Evolutionary conservation across 1,284 basidiomycete species (phyloP), one percentile per base, ranked within the genome.

Genomic region (Cerrena zonata): DNA sequence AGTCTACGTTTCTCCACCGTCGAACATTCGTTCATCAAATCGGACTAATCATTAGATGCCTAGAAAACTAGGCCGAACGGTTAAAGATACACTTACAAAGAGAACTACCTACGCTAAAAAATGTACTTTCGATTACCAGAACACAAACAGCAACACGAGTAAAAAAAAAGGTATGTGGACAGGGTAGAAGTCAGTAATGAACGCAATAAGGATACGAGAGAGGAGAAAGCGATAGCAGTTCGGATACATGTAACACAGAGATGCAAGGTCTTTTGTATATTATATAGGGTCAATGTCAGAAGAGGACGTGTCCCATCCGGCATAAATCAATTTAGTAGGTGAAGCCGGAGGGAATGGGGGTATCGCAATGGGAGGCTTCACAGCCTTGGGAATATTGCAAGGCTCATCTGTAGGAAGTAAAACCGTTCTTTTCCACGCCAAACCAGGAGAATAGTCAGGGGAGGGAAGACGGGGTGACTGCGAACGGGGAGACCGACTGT

Each of bases 361-460:
- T 18, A 18, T 34, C 25, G 30, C 22, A 19, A 19, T 24, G 13
- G 30, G 40, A 19, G 45, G 19, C 11, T 47, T 43, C 19, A 71
- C 58, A 42, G 66, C 62, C 61, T 65, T 74, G 62, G 56, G 69
- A 59, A 63, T 65, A 60, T 66, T 66, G 62, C 61, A 66, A 21
- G 65, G 64, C 57, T 65, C 65, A 37, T 61, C 56, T 38, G 61
- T 67, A 55, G 62, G 70, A 61, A 67, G 59, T 64, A 64, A 58
- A 44, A 54, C 61, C 11, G 67, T 66, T 24, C 66, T 67, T 55
- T 73, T 74, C 70, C 72, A 72, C 27, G 69, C 68, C 54, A 66
- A 65, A 48, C 70, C 65, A 39, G 67, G 64, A 18, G 64, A 58
- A 45, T 53, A 59, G 45, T 61, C 56, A 3, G 53, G 45, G 3